Evolutionary conservation across 306 rosid genomes (phyloP).

Genomic region (Dalbergia cochinchinensis): DNA sequence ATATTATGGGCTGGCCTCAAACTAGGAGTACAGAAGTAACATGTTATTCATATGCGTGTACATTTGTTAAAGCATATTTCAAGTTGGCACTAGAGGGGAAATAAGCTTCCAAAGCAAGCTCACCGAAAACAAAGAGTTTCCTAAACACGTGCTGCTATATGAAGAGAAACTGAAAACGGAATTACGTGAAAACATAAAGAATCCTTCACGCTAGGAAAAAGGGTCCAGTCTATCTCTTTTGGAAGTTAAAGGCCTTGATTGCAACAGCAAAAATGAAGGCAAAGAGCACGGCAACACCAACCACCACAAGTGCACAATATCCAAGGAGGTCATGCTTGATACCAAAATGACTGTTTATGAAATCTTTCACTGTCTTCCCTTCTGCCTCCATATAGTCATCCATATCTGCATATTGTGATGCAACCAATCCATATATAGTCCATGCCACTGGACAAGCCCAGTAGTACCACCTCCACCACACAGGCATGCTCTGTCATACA

Average conservation of each 20-base stretch:
- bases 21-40: conserved; percentile 1
- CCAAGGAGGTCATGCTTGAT: conserved; percentile 58
- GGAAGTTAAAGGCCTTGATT: conserved; percentile 64
- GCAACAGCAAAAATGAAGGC: conserved; percentile 51
- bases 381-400: not conserved
- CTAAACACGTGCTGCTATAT: conserved; percentile 1
- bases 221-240: conserved; percentile 49
- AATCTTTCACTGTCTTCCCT: conserved; percentile 36
- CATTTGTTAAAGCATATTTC: not conserved
- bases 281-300: conserved; percentile 48
- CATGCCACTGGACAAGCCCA: conserved; percentile 82
- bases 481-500: conserved; percentile 46
- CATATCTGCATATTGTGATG: conserved; percentile 66
- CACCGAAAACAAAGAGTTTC: not conserved
- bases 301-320: conserved; percentile 49
- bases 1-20: conserved; percentile 9
- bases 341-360: conserved; percentile 47
- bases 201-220: conserved; percentile 5
- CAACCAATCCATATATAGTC: conserved; percentile 79
- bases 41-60: not conserved
- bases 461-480: conserved; percentile 92
- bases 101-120: conserved; percentile 8
- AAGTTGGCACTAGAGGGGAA: conserved; percentile 4
- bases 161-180: not conserved
- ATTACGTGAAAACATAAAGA: conserved; percentile 6